Conservation (phyloP, 768 basidiomycete species). For the Butyriboletus loyo region DNA sequence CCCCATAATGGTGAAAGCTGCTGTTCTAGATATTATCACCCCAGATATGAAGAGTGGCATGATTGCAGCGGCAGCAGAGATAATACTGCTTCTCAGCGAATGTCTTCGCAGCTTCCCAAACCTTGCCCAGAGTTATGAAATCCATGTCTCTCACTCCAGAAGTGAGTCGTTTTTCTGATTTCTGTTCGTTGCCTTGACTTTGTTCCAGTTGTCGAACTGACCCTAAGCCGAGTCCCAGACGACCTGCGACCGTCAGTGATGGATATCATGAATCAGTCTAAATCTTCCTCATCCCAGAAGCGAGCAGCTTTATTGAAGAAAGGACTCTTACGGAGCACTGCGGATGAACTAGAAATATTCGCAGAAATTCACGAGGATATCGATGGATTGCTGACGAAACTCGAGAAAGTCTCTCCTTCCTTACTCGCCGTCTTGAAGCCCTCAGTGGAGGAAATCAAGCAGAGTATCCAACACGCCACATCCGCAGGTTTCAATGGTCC, state of each 20-base stretch:
- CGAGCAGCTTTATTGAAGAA: slow-evolving; percentile 66
- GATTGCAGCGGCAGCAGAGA: slow-evolving; percentile 69
- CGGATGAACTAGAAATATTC: slow-evolving; percentile 74
- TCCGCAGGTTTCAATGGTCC: slow-evolving; percentile 62
- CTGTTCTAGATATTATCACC: slow-evolving; percentile 82
- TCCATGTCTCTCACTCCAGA: slow-evolving; percentile 74
- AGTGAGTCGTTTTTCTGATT: slow-evolving; percentile 42
- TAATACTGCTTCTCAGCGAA: slow-evolving; percentile 64
- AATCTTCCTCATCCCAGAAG: slow-evolving; percentile 66
- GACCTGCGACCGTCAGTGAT: slow-evolving; percentile 54
- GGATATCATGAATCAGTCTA: slow-evolving; percentile 64
- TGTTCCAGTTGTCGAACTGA: slow-evolving; percentile 59
- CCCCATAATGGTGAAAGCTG: slow-evolving; percentile 68
- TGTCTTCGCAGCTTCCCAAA: slow-evolving; percentile 72
- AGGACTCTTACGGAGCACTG: slow-evolving; percentile 59
- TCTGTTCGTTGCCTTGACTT: neutral
- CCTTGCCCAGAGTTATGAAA: slow-evolving; percentile 63
- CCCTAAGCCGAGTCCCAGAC: slow-evolving; percentile 58
- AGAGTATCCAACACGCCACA: slow-evolving; percentile 55
- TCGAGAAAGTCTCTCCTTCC: slow-evolving; percentile 60
- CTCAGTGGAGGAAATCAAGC: slow-evolving; percentile 59
- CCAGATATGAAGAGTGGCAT: slow-evolving; percentile 63
- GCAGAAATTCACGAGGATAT: slow-evolving; percentile 64
- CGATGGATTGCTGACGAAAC: slow-evolving; percentile 48
- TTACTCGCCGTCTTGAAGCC: slow-evolving; percentile 48